Conservation (phyloP, 2,329 filamentous ascomycete species). For the Sporothrix globosa region DNA sequence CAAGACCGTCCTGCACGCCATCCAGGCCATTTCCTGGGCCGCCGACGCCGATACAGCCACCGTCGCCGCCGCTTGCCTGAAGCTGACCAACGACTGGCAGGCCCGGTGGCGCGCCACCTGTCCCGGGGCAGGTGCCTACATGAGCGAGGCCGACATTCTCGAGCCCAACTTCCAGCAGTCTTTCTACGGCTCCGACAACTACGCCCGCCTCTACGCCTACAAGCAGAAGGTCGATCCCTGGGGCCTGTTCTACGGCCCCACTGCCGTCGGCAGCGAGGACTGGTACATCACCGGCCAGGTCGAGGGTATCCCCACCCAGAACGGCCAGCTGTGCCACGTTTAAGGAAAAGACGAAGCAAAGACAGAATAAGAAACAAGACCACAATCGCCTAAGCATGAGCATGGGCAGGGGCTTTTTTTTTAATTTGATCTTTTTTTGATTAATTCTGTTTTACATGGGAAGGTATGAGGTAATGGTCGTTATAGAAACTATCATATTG, state of each 20-base stretch:
- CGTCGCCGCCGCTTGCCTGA: conserved; percentile 37
- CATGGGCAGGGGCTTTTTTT: not conserved
- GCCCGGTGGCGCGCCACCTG: conserved; percentile 39
- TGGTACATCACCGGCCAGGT: conserved; percentile 38
- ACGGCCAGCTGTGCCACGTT: conserved; percentile 35
- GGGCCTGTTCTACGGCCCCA: conserved; percentile 40
- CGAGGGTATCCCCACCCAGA: conserved; percentile 36
- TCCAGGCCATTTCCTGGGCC: conserved; percentile 41
- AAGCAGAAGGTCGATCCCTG: conserved; percentile 45
- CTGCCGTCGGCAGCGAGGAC: conserved; percentile 38
- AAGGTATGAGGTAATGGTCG: not conserved
- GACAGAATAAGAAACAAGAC: too few relatives aligned
- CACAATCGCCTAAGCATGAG: not conserved
- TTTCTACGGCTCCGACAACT: conserved; percentile 44
- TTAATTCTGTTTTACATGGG: not conserved
- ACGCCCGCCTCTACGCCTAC: conserved; percentile 40
- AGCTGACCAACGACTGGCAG: conserved; percentile 44
- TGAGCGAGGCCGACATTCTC: conserved; percentile 47
- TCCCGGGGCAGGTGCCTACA: conserved; percentile 46
- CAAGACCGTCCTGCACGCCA: conserved; percentile 46
- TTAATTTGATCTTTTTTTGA: not conserved
- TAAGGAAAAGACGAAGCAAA: conserved; percentile 18
- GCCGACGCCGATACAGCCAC: conserved; percentile 30
- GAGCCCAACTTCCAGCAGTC: conserved; percentile 43
- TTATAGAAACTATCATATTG: not conserved